Percentiles rank a stretch among this genome's conserved stretches.
These are phyloP conservation scores for Aureobasidium sp. DNA, from an alignment of 2,329 filamentous ascomycete species.

Conservation along the genomic window DNA sequence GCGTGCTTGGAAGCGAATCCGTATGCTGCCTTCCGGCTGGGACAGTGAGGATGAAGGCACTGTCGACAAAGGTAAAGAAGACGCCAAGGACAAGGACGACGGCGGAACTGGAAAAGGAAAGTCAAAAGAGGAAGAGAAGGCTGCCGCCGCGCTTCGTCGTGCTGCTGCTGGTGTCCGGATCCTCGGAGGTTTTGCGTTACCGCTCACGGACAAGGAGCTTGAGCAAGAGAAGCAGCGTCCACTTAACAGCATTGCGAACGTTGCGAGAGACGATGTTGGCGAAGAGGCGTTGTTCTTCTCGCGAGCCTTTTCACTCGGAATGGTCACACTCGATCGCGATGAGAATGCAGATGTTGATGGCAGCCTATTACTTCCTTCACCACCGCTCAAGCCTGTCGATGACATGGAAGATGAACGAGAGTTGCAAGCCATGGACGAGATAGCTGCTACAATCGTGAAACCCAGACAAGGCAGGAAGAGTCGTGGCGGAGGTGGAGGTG, in stretches of 20 bases:
- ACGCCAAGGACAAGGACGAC: constrained; percentile 12
- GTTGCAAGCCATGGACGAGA: constrained; percentile 7
- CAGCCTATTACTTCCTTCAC: neutral
- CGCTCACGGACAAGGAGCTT: constrained; percentile 8
- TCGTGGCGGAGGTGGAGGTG: neutral
- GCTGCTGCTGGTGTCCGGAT: constrained; percentile 27
- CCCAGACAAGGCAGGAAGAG: constrained; percentile 6
- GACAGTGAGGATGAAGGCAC: constrained; percentile 35
- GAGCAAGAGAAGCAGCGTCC: constrained; percentile 7
- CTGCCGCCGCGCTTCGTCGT: constrained; percentile 33
- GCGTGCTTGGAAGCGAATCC: constrained; percentile 57
- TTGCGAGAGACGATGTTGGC: constrained; percentile 64
- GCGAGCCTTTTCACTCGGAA: neutral
- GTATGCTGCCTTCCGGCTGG: constrained; percentile 37
- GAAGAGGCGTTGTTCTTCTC: constrained; percentile 54
- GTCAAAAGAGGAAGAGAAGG: constrained; percentile 15
- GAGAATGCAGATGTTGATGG: neutral
- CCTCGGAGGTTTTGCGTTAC: constrained; percentile 32
- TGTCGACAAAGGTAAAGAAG: constrained; percentile 9
- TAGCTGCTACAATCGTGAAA: neutral
- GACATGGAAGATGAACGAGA: constrained; percentile 16
- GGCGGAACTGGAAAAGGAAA: constrained; percentile 17
- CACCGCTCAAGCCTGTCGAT: neutral
- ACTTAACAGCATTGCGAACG: neutral
- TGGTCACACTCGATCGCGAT: neutral